phyloP scores from a whole-genome alignment of 768 basidiomycete genomes.

The Rhodocollybia butyracea region DNA sequence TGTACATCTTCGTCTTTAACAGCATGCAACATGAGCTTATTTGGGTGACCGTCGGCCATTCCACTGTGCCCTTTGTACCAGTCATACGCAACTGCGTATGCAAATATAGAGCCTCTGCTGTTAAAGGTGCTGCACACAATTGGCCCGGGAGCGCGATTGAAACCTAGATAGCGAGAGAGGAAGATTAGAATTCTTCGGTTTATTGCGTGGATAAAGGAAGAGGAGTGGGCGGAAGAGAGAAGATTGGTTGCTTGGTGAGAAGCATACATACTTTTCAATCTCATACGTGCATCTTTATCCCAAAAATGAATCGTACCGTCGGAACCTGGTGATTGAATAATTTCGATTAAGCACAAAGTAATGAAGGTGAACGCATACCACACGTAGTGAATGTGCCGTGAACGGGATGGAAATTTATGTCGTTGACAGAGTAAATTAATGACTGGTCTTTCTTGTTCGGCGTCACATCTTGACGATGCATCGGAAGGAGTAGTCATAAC shows the following conservation, averaged over 20 bases:
- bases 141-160: conserved; percentile 70
- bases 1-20: conserved; percentile 82
- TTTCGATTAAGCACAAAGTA: not conserved
- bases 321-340: conserved; percentile 59
- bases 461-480: conserved; percentile 64
- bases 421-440: conserved; percentile 79
- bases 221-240: not conserved
- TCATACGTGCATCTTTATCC: conserved; percentile 90
- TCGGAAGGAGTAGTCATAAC: conserved; percentile 87
- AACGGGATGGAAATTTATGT: conserved; percentile 81
- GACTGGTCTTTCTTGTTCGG: conserved; percentile 61
- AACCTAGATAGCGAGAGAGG: conserved; percentile 39
- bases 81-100: conserved; percentile 90
- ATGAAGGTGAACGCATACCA: conserved; percentile 34
- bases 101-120: conserved; percentile 83
- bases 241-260: not conserved
- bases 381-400: conserved; percentile 85
- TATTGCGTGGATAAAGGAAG: no score
- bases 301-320: conserved; percentile 91
- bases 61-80: conserved; percentile 94
- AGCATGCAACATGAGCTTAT: conserved; percentile 81
- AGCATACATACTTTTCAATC: conserved; percentile 71
- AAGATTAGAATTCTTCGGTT: not conserved
- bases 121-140: conserved; percentile 80
- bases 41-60: conserved; percentile 65